phyloP scores from a whole-genome alignment of 306 rosid genomes.

The Sindora glabra region DNA sequence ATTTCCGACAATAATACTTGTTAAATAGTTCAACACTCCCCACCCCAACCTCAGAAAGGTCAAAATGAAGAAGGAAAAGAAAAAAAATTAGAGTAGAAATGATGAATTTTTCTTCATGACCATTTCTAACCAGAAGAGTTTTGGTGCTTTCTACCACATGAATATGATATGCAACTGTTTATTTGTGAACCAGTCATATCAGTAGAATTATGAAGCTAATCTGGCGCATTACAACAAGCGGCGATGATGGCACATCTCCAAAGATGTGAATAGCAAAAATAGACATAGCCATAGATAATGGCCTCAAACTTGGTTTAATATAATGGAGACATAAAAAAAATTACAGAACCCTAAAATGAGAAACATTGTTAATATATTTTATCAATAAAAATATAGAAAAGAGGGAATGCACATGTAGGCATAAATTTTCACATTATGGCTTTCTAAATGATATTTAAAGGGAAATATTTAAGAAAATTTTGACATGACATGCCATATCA shows the following conservation, averaged over 20 bases:
- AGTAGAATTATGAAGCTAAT: conserved; percentile 20
- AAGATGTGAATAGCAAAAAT: conserved; percentile 75
- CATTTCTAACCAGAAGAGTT: too few relatives aligned
- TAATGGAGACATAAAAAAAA: conserved; percentile 54
- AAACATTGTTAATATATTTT: too few relatives aligned
- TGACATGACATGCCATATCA: neutral
- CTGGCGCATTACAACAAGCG: conserved; percentile 80
- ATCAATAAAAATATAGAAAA: neutral
- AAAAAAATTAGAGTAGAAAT: too few relatives aligned
- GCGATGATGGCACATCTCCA: conserved; percentile 89
- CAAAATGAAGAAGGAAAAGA: too few relatives aligned
- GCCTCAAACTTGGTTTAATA: conserved; percentile 78
- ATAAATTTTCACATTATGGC: neutral
- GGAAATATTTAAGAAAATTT: neutral
- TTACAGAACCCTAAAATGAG: conserved; percentile 70
- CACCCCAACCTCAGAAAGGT: too few relatives aligned
- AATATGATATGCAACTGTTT: too few relatives aligned
- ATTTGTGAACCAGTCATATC: neutral
- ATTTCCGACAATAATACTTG: too few relatives aligned
- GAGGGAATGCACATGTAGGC: neutral
- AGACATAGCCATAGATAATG: conserved; percentile 76
- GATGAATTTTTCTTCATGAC: too few relatives aligned
- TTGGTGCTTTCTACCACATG: too few relatives aligned
- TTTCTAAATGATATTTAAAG: neutral
- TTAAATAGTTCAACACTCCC: too few relatives aligned